phyloP scores from a whole-genome alignment of 331 rosid species.

The Acacia concinna region DNA sequence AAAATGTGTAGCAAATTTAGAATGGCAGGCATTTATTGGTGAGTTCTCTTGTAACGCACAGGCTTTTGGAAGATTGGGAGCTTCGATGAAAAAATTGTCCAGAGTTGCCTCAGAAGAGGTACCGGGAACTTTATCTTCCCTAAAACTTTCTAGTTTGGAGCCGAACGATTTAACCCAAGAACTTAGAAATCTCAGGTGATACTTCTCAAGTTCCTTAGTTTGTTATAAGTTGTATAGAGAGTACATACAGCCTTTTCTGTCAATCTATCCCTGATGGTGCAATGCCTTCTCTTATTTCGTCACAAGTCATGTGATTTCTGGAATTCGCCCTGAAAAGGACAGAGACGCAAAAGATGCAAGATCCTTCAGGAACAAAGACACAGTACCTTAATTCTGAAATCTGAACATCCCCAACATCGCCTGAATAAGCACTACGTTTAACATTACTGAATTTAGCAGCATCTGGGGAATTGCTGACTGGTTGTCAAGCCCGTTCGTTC shows the following conservation, averaged over 20 bases:
- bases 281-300: neutral
- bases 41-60: slow-evolving; percentile 19
- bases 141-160: slow-evolving; percentile 59
- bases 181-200: slow-evolving; percentile 48
- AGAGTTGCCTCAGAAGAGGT: slow-evolving; percentile 50
- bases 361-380: slow-evolving; percentile 31
- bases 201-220: slow-evolving; percentile 1
- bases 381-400: slow-evolving; percentile 23
- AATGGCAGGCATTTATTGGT: slow-evolving; percentile 3
- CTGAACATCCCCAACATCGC: neutral
- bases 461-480: neutral
- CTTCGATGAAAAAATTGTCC: slow-evolving; percentile 44
- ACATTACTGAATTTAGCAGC: slow-evolving; percentile 8
- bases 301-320: slow-evolving; percentile 41
- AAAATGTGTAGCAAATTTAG: neutral
- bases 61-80: slow-evolving; percentile 57
- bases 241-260: neutral
- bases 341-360: slow-evolving; percentile 22
- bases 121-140: slow-evolving; percentile 54
- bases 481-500: neutral
- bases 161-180: slow-evolving; percentile 51
- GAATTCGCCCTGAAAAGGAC: slow-evolving; percentile 18
- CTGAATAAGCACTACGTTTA: slow-evolving; percentile 5
- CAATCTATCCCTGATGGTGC: neutral
- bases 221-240: neutral